Evolutionary conservation across 192 early-diverging fungal species (phyloP).

Genomic region (Backusella sp.): DNA sequence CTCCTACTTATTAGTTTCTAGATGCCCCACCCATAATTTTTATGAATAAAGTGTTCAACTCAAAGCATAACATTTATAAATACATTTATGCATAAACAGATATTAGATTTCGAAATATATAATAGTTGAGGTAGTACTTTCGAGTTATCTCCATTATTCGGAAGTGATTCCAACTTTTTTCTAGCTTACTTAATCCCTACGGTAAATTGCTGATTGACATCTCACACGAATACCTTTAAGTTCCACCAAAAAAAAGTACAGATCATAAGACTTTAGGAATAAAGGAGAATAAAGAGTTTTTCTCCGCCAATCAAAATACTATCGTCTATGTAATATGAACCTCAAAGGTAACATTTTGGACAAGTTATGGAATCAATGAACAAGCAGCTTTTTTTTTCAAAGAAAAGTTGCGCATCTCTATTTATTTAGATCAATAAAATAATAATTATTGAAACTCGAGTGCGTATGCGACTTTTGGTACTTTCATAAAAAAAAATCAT

Average conservation of each 20-base stretch:
- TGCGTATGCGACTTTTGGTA: not conserved
- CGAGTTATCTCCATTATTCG: not conserved
- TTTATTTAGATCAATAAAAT: not conserved
- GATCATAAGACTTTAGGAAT: not conserved
- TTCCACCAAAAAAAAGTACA: not conserved
- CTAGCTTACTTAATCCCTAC: not conserved
- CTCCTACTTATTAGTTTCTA: no score
- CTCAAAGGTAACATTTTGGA: not conserved
- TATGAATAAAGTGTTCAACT: no score
- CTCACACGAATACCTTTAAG: not conserved
- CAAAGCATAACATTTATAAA: not conserved
- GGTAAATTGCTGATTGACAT: slow-evolving; percentile 7
- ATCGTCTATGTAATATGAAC: not conserved
- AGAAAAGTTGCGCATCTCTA: not conserved
- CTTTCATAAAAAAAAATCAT: not conserved
- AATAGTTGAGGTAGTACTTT: not conserved
- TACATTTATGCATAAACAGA: not conserved
- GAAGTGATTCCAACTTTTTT: not conserved
- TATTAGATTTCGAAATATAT: no score
- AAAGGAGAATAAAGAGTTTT: not conserved
- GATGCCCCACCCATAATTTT: no score
- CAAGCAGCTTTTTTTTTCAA: no score
- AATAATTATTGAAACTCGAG: not conserved
- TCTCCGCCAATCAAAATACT: not conserved
- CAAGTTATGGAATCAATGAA: not conserved